Conservation (phyloP, 768 basidiomycete species). For the Suillus occidentalis region DNA sequence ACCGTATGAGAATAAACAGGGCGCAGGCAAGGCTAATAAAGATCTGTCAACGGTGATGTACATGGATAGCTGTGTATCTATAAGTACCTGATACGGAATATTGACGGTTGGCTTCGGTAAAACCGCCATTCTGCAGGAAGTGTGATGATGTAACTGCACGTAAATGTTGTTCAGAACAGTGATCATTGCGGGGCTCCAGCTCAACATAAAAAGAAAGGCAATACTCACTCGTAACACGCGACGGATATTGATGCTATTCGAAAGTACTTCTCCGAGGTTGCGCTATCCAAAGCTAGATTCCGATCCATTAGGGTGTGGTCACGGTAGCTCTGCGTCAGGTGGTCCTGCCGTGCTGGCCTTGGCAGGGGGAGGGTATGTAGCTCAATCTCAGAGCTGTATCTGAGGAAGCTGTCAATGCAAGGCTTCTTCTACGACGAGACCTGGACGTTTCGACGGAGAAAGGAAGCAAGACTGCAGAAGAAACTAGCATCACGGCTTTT, state of each 20-base stretch:
- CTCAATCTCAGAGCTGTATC: not conserved
- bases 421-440: not conserved
- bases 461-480: not conserved
- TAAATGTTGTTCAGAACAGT: not conserved
- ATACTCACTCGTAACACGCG: conserved; percentile 38
- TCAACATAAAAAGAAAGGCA: not conserved
- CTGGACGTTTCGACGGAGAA: not conserved
- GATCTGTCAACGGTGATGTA: not conserved
- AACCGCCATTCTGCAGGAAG: conserved; percentile 34
- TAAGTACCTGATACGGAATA: conserved; percentile 28
- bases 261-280: conserved; percentile 29
- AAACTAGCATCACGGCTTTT: not conserved
- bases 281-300: not conserved
- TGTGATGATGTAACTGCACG: conserved; percentile 32
- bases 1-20: conserved; percentile 36
- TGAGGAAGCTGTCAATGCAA: not conserved
- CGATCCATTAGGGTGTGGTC: not conserved
- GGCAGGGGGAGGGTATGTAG: not conserved
- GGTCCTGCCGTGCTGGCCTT: not conserved
- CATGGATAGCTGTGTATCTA: not conserved
- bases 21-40: conserved; percentile 27
- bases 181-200: not conserved
- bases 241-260: conserved; percentile 38
- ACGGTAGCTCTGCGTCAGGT: not conserved
- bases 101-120: conserved; percentile 29